Percentiles rank a stretch among this genome's conserved stretches.
Conservation (phyloP, 441 rosid genomes). For the Erysimum cheiri region DNA sequence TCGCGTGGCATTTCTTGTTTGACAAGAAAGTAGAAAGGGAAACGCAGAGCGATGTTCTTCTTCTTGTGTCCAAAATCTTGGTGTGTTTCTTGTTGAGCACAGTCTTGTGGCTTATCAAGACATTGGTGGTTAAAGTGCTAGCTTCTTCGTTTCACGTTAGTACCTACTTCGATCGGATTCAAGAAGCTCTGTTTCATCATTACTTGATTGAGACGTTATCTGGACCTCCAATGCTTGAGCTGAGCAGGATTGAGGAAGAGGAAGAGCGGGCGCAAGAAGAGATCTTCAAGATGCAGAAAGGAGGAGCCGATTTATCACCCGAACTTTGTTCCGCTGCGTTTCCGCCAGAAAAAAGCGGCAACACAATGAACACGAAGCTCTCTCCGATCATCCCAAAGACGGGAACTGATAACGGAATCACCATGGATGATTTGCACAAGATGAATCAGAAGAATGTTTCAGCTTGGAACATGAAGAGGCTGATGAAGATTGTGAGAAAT, state of each 20-base stretch:
- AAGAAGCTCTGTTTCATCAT: slow-evolving; percentile 63
- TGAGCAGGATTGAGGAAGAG: slow-evolving; percentile 55
- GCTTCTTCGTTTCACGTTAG: slow-evolving; percentile 70
- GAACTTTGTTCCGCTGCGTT: slow-evolving; percentile 59
- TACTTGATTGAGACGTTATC: slow-evolving; percentile 62
- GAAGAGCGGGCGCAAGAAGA: slow-evolving; percentile 59
- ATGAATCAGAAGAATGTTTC: slow-evolving; percentile 57
- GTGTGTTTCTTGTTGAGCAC: slow-evolving; percentile 57
- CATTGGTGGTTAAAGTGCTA: slow-evolving; percentile 63
- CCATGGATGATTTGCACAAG: slow-evolving; percentile 55
- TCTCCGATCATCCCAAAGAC: slow-evolving; percentile 45
- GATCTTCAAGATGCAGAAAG: slow-evolving; percentile 55
- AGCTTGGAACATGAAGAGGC: slow-evolving; percentile 70
- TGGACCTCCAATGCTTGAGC: slow-evolving; percentile 61
- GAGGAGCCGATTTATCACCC: slow-evolving; percentile 56
- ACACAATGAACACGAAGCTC: slow-evolving; percentile 42
- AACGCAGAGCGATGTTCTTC: slow-evolving; percentile 40
- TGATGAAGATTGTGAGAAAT: slow-evolving; percentile 56
- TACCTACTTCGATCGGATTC: slow-evolving; percentile 68
- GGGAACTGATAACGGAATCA: slow-evolving; percentile 50
- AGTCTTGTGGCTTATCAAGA: slow-evolving; percentile 59
- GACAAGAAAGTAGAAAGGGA: slow-evolving; percentile 53
- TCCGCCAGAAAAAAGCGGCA: slow-evolving; percentile 49
- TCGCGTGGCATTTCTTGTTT: slow-evolving; percentile 62
- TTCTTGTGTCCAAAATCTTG: slow-evolving; percentile 48